phyloP scores from a whole-genome alignment of 2,329 filamentous ascomycete genomes.

The Alternaria angustiovoidea region DNA sequence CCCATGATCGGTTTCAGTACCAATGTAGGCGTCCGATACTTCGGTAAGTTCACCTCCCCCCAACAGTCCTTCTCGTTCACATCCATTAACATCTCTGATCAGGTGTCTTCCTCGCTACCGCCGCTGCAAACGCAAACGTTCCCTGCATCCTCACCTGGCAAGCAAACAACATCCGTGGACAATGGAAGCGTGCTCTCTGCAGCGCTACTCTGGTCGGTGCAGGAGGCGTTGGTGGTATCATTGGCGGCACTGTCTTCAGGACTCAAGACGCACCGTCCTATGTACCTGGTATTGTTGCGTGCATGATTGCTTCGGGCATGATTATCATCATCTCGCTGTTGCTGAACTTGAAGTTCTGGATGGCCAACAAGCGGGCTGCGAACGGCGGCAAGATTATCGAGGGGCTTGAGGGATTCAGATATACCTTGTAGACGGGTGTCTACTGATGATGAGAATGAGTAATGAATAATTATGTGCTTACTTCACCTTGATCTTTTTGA shows the following conservation, averaged over 20 bases:
- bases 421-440: conserved; percentile 29
- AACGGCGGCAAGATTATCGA: conserved; percentile 53
- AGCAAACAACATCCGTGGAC: conserved; percentile 85
- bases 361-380: conserved; percentile 50
- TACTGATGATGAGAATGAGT: background rate
- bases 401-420: conserved; percentile 42
- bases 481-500: background rate
- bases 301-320: conserved; percentile 47
- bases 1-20: conserved; percentile 74
- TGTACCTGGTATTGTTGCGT: conserved; percentile 47
- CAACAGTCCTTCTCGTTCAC: background rate
- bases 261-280: conserved; percentile 51
- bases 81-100: background rate
- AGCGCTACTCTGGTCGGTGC: conserved; percentile 78
- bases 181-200: conserved; percentile 86
- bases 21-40: conserved; percentile 68
- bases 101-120: conserved; percentile 74
- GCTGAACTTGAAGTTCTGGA: conserved; percentile 44
- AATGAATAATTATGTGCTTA: conserved; percentile 1
- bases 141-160: conserved; percentile 79
- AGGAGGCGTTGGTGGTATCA: conserved; percentile 82
- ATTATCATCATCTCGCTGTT: conserved; percentile 46
- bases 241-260: conserved; percentile 74
- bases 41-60: conserved; percentile 40
- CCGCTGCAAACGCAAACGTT: conserved; percentile 78